These are phyloP conservation scores for Corymbia maculata DNA, from an alignment of 345 rosid genomes.

Conservation along the genomic window DNA sequence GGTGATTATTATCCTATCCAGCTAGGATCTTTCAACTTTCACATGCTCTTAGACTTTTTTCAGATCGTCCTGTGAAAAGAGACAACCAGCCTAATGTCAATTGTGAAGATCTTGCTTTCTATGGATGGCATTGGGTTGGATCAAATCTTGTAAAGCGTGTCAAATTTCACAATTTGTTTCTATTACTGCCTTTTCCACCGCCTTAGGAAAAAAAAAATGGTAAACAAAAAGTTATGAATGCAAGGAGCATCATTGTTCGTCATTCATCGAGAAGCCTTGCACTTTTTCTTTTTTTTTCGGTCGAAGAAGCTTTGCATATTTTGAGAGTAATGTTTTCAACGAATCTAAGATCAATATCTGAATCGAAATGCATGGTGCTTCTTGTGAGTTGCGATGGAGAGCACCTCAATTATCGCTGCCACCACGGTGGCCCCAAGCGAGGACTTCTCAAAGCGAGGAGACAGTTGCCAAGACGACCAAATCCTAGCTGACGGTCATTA, in stretches of 20 bases:
- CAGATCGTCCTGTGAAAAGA: background rate
- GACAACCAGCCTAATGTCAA: background rate
- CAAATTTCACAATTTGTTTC: background rate
- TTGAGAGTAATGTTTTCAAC: background rate
- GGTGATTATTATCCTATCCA: background rate
- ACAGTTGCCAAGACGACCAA: background rate
- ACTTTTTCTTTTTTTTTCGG: too few species aligned
- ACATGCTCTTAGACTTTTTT: background rate
- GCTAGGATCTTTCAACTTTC: background rate
- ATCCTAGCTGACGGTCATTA: background rate
- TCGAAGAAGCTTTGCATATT: background rate
- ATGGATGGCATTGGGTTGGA: background rate
- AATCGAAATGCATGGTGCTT: background rate
- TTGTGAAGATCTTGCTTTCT: background rate
- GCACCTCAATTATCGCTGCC: background rate
- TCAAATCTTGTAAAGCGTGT: background rate
- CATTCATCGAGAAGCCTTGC: background rate
- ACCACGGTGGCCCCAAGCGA: background rate
- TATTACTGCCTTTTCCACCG: background rate
- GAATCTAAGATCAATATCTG: background rate
- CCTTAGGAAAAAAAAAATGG: background rate
- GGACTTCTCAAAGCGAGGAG: background rate
- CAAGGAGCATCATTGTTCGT: background rate
- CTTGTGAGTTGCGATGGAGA: background rate
- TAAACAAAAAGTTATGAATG: background rate